Evolutionary conservation across 768 basidiomycete genomes (phyloP).

Genomic region (Boletus sp.): DNA sequence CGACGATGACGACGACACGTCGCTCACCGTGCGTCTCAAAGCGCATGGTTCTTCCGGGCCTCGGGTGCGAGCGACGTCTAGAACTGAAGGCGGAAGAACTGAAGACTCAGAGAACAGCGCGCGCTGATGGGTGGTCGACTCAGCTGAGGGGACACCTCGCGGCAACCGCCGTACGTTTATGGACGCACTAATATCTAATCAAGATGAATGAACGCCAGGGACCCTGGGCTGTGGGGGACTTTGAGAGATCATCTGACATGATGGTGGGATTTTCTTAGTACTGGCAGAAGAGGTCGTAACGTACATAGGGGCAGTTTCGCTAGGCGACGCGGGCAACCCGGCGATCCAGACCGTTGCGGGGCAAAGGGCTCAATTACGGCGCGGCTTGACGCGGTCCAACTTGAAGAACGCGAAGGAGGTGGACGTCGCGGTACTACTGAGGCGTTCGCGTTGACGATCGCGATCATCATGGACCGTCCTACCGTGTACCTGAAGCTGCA

Average conservation of each 20-base stretch:
- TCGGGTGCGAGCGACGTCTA: not conserved
- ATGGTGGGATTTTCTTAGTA: not conserved
- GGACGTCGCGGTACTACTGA: not conserved
- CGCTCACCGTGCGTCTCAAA: conserved; percentile 55
- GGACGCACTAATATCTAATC: not conserved
- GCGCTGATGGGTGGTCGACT: not conserved
- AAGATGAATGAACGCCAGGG: not conserved
- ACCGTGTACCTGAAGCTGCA: not conserved
- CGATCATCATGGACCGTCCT: not conserved
- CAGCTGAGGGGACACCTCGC: conserved; percentile 4
- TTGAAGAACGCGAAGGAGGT: not conserved
- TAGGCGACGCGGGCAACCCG: not conserved
- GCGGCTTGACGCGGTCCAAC: not conserved
- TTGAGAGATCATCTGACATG: not conserved
- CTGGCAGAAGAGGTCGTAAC: not conserved
- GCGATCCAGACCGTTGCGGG: not conserved
- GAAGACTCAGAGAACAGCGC: not conserved
- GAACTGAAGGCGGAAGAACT: not conserved
- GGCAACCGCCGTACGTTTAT: not conserved
- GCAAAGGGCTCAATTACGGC: not conserved
- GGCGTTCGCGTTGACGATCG: not conserved
- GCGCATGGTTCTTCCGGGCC: conserved; percentile 43
- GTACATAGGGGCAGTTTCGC: not conserved
- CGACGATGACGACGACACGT: not conserved
- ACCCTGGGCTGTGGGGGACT: not conserved